A percentile compares a stretch with the other conserved stretches of the same genome.
Evolutionary conservation across 495 filamentous ascomycete species (phyloP).

Genomic region (Hyphodiscus hymeniophilus): DNA sequence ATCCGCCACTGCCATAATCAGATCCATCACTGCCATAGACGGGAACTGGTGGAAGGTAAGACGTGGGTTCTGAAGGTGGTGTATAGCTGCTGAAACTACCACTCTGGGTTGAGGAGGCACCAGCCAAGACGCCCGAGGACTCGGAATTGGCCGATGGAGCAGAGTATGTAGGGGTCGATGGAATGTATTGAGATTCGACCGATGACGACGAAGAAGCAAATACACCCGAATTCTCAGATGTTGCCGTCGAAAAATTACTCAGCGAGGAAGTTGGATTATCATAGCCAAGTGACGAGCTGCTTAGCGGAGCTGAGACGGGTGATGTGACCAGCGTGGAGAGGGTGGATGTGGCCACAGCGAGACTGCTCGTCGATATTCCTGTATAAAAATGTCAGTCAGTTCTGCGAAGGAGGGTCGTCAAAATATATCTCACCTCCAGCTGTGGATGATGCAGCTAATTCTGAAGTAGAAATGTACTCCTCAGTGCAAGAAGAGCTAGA

Average conservation of each 20-base stretch:
- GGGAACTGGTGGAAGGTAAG: too few relatives aligned
- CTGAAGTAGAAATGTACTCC: background rate
- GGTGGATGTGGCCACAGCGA: background rate
- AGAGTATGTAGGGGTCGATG: background rate
- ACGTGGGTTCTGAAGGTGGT: too few relatives aligned
- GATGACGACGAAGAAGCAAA: too few relatives aligned
- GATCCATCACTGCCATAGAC: too few relatives aligned
- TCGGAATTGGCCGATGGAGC: background rate
- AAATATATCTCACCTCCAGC: background rate
- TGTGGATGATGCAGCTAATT: background rate
- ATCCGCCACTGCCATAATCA: too few relatives aligned
- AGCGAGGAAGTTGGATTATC: background rate
- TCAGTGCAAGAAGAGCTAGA: background rate
- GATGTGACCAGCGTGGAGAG: background rate
- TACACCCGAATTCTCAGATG: too few relatives aligned
- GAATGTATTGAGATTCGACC: background rate
- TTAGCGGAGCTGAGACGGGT: background rate
- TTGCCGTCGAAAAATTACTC: too few relatives aligned
- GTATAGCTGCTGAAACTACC: too few relatives aligned
- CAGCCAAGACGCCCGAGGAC: background rate
- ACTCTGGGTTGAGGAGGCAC: too few relatives aligned
- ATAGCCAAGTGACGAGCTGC: background rate
- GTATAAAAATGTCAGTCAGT: background rate
- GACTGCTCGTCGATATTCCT: background rate
- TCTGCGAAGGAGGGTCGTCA: background rate